phyloP scores from a whole-genome alignment of 331 rosid species.

The Malus hybrid region DNA sequence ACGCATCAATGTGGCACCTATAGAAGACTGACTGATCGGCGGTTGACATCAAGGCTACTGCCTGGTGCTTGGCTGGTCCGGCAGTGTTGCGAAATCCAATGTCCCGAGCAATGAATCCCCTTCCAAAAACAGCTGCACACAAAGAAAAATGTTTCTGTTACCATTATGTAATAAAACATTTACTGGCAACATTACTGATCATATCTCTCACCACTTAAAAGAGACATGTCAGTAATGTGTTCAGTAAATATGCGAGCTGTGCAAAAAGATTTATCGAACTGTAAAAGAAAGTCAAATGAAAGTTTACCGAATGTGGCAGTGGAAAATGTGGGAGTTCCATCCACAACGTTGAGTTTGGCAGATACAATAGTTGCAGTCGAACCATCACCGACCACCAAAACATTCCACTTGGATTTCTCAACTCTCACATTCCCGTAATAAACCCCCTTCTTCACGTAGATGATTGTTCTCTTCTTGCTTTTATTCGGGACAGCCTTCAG shows the following conservation, averaged over 20 bases:
- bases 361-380: conserved; percentile 51
- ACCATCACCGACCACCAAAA: conserved; percentile 78
- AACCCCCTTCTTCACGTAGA: conserved; percentile 66
- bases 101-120: conserved; percentile 54
- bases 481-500: conserved; percentile 43
- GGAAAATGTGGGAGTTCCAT: conserved; percentile 83
- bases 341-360: conserved; percentile 49
- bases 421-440: conserved; percentile 65
- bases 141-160: not conserved
- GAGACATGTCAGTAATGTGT: not conserved
- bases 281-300: too few species aligned
- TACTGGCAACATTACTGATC: not conserved
- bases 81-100: conserved; percentile 70
- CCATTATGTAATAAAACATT: not conserved
- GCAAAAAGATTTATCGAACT: not conserved
- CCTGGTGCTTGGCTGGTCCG: conserved; percentile 68
- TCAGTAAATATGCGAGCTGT: not conserved
- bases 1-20: conserved; percentile 53
- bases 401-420: conserved; percentile 65
- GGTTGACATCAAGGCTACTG: conserved; percentile 64
- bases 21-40: conserved; percentile 62
- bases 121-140: conserved; percentile 56
- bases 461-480: conserved; percentile 52
- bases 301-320: conserved; percentile 68
- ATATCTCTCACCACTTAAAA: not conserved